Evolutionary conservation across 352 stramenopile genomes (phyloP).

Genomic region (Pythium volutum): DNA sequence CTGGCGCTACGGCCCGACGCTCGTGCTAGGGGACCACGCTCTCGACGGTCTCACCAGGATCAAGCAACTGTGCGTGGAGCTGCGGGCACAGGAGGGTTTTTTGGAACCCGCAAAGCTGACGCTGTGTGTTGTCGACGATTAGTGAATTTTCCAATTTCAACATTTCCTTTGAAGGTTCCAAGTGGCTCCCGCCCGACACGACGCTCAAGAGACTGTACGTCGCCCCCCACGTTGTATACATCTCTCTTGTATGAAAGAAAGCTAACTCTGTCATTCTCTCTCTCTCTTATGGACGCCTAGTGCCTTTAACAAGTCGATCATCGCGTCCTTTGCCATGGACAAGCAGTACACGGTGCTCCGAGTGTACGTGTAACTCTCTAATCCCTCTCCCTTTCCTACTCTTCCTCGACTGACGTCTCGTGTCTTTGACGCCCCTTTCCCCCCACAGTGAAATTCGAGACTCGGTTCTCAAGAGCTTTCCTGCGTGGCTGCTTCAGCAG

Average conservation of each 20-base stretch:
- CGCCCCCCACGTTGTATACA: not conserved
- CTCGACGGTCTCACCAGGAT: constrained; percentile 19
- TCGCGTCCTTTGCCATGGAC: constrained; percentile 36
- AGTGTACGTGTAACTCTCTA: constrained; percentile 24
- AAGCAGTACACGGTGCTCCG: constrained; percentile 34
- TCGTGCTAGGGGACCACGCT: constrained; percentile 22
- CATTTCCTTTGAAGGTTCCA: constrained; percentile 20
- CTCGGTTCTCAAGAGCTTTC: constrained; percentile 13
- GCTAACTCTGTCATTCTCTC: not conserved
- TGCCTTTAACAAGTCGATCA: constrained; percentile 38
- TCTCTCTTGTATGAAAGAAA: too few species aligned
- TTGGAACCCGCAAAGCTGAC: too few species aligned
- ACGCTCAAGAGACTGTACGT: constrained; percentile 22
- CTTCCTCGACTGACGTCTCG: too few species aligned
- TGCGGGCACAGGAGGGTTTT: too few species aligned
- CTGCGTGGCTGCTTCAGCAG: constrained; percentile 7
- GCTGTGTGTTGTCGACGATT: not conserved
- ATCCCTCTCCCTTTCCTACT: too few species aligned
- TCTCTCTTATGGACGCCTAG: constrained; percentile 23
- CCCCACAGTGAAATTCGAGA: constrained; percentile 3
- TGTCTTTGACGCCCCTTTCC: not conserved
- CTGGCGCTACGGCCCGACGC: constrained; percentile 17
- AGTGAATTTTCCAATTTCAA: constrained; percentile 30
- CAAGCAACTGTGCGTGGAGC: constrained; percentile 20
- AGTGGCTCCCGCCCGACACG: constrained; percentile 19